Percentiles rank a stretch among this genome's conserved stretches.
Evolutionary conservation across 140 eudicot species (phyloP).

Genomic region (Stevia rebaudiana): DNA sequence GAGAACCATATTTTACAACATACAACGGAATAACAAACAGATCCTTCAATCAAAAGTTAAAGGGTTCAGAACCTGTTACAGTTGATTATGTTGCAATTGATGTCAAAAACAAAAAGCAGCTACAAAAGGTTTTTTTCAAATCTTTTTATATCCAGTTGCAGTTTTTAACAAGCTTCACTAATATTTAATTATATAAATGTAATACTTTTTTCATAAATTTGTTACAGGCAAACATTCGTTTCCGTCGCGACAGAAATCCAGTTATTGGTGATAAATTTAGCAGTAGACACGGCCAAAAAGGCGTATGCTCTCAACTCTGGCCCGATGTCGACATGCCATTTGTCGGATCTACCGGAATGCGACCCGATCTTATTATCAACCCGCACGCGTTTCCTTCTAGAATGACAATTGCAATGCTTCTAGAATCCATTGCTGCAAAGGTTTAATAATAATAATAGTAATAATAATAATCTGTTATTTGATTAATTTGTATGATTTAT

Average conservation of each 20-base stretch:
- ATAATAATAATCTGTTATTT: slow-evolving; percentile 8
- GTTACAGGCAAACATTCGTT: slow-evolving; percentile 73
- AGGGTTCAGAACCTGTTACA: slow-evolving; percentile 72
- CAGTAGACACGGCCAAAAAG: slow-evolving; percentile 97
- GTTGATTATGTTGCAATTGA: slow-evolving; percentile 87
- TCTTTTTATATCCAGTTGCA: background rate
- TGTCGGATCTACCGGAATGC: slow-evolving; percentile 80
- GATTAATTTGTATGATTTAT: background rate
- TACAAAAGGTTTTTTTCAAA: slow-evolving; percentile 57
- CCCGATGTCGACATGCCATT: slow-evolving; percentile 91
- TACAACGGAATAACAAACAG: slow-evolving; percentile 39
- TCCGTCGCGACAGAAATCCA: slow-evolving; percentile 78
- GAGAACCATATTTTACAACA: slow-evolving; percentile 58
- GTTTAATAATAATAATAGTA: slow-evolving; percentile 43
- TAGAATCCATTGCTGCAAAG: slow-evolving; percentile 98
- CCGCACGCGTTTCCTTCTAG: slow-evolving; percentile 99
- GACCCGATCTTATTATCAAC: slow-evolving; percentile 94
- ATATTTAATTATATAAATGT: background rate
- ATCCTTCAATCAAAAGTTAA: slow-evolving; percentile 32
- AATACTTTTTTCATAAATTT: background rate
- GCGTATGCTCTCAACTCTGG: slow-evolving; percentile 98
- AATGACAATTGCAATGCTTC: slow-evolving; percentile 98
- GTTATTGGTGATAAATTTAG: slow-evolving; percentile 92
- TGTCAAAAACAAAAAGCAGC: slow-evolving; percentile 53
- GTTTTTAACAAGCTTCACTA: background rate